Evolutionary conservation across 805 yeast genomes (phyloP).

Genomic region (Nakazawaea wyomingensis): DNA sequence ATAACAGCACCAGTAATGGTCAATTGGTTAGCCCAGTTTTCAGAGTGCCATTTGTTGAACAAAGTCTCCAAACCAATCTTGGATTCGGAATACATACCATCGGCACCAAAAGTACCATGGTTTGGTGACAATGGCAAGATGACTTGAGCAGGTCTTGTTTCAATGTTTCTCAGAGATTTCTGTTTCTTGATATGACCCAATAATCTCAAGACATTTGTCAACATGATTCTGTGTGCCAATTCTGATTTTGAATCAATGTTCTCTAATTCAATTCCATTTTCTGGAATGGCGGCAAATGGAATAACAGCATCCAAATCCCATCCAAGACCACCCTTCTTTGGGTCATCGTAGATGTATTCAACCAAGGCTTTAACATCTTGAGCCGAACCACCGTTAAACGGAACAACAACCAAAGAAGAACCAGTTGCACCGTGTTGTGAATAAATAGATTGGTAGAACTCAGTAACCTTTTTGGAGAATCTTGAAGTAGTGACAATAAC

Average conservation of each 20-base stretch:
- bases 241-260: conserved; percentile 92
- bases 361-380: conserved; percentile 87
- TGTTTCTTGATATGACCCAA: conserved; percentile 86
- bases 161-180: conserved; percentile 69
- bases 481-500: conserved; percentile 95
- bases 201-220: conserved; percentile 88
- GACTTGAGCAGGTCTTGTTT: conserved; percentile 98
- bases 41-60: conserved; percentile 98
- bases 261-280: conserved; percentile 94
- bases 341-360: conserved; percentile 77
- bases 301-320: conserved; percentile 96
- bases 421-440: conserved; percentile 91
- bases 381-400: conserved; percentile 97
- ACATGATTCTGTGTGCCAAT: conserved; percentile 97
- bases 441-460: conserved; percentile 90
- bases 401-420: conserved; percentile 90
- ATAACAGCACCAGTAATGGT: conserved; percentile 97
- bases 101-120: conserved; percentile 98
- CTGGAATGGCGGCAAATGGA: conserved; percentile 99
- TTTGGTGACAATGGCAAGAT: conserved; percentile 96
- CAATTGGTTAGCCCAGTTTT: conserved; percentile 91
- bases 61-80: conserved; percentile 91
- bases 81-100: conserved; percentile 97
- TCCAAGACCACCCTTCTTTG: conserved; percentile 85
- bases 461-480: conserved; percentile 90